Base-by-base conservation (phyloP, 2,329 filamentous ascomycete genomes). In the Graphilbum fragrans region DNA sequence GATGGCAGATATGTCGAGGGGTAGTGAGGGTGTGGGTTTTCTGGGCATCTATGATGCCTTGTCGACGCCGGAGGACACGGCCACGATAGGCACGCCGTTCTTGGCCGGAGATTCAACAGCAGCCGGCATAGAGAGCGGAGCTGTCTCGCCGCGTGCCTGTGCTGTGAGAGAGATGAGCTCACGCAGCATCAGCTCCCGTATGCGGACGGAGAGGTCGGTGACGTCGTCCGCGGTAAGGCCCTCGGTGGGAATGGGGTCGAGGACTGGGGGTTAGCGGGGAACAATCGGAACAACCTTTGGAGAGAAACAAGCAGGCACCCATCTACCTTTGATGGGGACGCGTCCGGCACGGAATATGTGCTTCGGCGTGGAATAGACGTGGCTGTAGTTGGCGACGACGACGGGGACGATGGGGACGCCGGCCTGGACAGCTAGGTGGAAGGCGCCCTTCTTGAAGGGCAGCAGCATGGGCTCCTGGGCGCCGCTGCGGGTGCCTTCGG, bases 401-500 rank as follows among this genome's bases (percentile, higher is more conserved):
- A 93, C 73, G 0, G 92, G 92, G 4, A 98, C 81, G 53, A 98
- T 85, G 21, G 88, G 88, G 6, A 95, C 92, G 50, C 86, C 83
- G 2, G 90, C 90, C 68, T 96, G 85, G 18, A 98, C 77, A 36
- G 92, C 92, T 27, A 98, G 72, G 60, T 98, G 90, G 63, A 98
- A 98, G 37, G 90, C 92, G 45, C 92, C 92, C 69, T 98, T 98
- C 67, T 98, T 98, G 72, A 96, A 98, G n/a, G 87, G 85, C 41
- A 96, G 68, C 53, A 98, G 65, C 45, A 72, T 75, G 2, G 92
- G 84, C 41, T 88, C 80, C 52, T 82, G 77, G 43, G 83, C 73
- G 64, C 96, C 94, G 58, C 85, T 93, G 50, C 92, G 76, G 2
- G 92, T 98, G 39, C 92, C 92, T 65, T 98, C 92, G 45, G 84